phyloP scores from a whole-genome alignment of 2,329 filamentous ascomycete species.

The Purpureocillium takamizusanense region DNA sequence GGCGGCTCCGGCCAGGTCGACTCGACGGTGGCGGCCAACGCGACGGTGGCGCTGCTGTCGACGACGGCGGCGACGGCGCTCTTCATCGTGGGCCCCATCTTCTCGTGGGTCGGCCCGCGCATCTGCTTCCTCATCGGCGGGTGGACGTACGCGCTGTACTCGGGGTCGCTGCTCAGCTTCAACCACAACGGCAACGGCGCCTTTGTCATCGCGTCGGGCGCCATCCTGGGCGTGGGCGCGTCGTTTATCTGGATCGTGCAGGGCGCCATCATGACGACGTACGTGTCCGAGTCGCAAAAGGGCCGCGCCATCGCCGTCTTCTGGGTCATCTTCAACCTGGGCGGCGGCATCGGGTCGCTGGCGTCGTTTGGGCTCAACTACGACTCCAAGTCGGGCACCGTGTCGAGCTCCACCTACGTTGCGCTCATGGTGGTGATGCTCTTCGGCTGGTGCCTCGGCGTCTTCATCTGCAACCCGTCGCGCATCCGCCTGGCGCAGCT shows the following conservation, averaged over 20 bases:
- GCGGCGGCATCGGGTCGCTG: conserved; percentile 34
- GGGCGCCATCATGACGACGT: conserved; percentile 39
- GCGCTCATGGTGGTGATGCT: conserved; percentile 39
- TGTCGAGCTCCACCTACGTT: conserved; percentile 40
- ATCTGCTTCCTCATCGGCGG: conserved; percentile 32
- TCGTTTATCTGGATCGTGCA: conserved; percentile 37
- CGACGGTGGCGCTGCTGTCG: conserved; percentile 32
- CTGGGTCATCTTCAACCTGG: conserved; percentile 38
- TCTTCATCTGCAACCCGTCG: conserved; percentile 38
- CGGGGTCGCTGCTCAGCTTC: conserved; percentile 32
- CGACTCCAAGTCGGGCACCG: conserved; percentile 28
- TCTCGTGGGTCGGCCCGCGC: conserved; percentile 30
- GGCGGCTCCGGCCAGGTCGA: conserved; percentile 37
- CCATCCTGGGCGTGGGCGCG: conserved; percentile 34
- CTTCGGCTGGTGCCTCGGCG: conserved; percentile 35
- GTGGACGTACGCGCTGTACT: conserved; percentile 36
- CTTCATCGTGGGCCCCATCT: conserved; percentile 34
- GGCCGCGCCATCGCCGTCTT: conserved; percentile 33
- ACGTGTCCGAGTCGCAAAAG: conserved; percentile 21
- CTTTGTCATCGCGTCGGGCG: conserved; percentile 35
- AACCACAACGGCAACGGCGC: conserved; percentile 28
- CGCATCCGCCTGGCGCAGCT: conserved; percentile 29
- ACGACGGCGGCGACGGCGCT: conserved; percentile 32
- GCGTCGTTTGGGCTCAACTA: conserved; percentile 26
- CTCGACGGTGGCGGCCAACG: conserved; percentile 33